Percentiles rank a stretch among this genome's conserved stretches.
These are phyloP conservation scores for Lizonia empirigonia DNA, from an alignment of 2,329 filamentous ascomycete genomes.

Conservation along the genomic window DNA sequence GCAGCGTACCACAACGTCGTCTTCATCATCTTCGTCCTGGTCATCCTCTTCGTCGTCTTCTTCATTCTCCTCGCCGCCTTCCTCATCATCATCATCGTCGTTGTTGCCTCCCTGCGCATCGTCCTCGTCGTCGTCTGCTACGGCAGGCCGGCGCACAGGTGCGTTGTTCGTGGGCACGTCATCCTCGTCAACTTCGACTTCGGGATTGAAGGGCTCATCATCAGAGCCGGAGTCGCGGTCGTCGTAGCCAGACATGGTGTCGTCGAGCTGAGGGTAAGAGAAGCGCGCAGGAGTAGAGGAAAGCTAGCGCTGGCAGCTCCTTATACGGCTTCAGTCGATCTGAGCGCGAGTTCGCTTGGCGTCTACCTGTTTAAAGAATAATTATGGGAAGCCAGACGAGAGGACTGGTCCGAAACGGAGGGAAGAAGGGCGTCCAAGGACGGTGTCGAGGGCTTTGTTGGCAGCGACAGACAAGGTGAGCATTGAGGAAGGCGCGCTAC, in stretches of 20 bases:
- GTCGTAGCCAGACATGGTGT: slow-evolving; percentile 40
- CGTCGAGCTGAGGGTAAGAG: slow-evolving; percentile 3
- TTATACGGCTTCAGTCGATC: neutral
- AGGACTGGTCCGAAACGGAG: neutral
- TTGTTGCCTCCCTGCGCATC: slow-evolving; percentile 46
- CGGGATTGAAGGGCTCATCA: slow-evolving; percentile 90
- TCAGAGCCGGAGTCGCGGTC: slow-evolving; percentile 52
- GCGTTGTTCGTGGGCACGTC: slow-evolving; percentile 35
- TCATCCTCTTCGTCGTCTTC: slow-evolving; percentile 65
- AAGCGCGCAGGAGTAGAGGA: slow-evolving; percentile 13
- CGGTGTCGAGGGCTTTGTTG: slow-evolving; percentile 27
- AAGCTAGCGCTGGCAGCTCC: slow-evolving; percentile 13
- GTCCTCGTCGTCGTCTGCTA: slow-evolving; percentile 40
- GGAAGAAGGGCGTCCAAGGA: neutral
- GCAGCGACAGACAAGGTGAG: slow-evolving; percentile 22
- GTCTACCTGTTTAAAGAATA: slow-evolving; percentile 1
- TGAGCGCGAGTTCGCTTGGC: neutral
- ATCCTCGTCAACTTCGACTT: slow-evolving; percentile 71
- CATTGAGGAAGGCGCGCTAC: slow-evolving; percentile 31
- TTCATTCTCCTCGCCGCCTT: slow-evolving; percentile 56
- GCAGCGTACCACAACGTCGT: slow-evolving; percentile 45
- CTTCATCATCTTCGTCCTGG: slow-evolving; percentile 69
- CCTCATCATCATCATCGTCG: slow-evolving; percentile 31
- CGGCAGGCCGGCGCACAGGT: slow-evolving; percentile 35
- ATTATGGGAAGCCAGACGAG: neutral